Conservation (phyloP, 1,139 yeast species). For the Blastobotrys buckinghamii region DNA sequence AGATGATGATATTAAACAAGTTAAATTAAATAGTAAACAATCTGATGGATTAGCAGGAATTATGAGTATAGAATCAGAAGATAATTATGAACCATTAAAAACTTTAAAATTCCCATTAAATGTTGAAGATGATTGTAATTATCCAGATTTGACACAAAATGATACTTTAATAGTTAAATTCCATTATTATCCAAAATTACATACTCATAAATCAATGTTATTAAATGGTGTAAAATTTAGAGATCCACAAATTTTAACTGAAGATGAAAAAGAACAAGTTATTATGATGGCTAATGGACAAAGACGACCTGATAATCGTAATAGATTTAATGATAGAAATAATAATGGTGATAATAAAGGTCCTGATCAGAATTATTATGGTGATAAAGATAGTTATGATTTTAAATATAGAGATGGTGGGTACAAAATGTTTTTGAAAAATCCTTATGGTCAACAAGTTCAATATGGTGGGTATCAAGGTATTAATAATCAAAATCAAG, state of each 20-base stretch:
- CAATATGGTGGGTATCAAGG: constrained; percentile 17
- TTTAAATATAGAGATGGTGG: constrained; percentile 22
- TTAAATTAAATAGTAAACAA: constrained; percentile 41
- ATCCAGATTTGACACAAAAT: constrained; percentile 48
- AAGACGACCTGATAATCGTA: constrained; percentile 1
- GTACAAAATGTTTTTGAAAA: constrained; percentile 21
- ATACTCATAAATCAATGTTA: constrained; percentile 63
- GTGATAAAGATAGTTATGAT: constrained; percentile 16
- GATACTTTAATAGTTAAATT: constrained; percentile 55
- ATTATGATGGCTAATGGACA: constrained; percentile 23
- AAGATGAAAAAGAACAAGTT: constrained; percentile 64
- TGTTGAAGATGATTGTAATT: constrained; percentile 35
- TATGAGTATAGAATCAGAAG: constrained; percentile 41
- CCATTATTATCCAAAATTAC: constrained; percentile 42
- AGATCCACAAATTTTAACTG: constrained; percentile 48
- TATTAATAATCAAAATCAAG: constrained; percentile 22
- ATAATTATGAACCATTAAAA: constrained; percentile 44
- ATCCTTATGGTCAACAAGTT: constrained; percentile 8
- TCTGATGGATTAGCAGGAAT: constrained; percentile 64
- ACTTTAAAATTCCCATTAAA: constrained; percentile 55
- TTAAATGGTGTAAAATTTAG: constrained; percentile 72
- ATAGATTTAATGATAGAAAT: background rate
- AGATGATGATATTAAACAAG: constrained; percentile 21
- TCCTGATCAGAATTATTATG: constrained; percentile 21
- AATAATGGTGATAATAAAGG: constrained; percentile 21